A percentile compares a stretch with the other conserved stretches of the same genome.
phyloP scores from a whole-genome alignment of 495 filamentous ascomycete genomes.

The Hypoxylon fragiforme region DNA sequence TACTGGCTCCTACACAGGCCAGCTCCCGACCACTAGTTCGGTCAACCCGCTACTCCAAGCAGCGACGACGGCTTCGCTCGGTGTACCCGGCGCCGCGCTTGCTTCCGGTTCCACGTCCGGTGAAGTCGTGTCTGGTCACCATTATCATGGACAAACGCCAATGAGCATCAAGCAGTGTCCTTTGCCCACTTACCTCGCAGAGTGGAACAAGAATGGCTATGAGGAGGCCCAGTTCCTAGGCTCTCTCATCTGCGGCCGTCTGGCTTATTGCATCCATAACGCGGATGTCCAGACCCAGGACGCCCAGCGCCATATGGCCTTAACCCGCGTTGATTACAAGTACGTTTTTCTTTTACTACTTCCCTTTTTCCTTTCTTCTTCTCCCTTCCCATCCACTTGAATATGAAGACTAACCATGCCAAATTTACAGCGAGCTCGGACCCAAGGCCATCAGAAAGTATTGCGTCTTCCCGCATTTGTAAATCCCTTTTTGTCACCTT shows the following conservation, averaged over 20 bases:
- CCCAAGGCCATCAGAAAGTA: constrained; percentile 44
- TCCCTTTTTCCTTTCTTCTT: neutral
- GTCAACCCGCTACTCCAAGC: constrained; percentile 93
- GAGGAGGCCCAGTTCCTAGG: constrained; percentile 82
- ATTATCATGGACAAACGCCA: constrained; percentile 87
- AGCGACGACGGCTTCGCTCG: constrained; percentile 73
- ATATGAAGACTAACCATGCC: constrained; percentile 19
- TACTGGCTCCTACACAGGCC: constrained; percentile 61
- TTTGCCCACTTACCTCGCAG: constrained; percentile 85
- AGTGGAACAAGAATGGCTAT: constrained; percentile 86
- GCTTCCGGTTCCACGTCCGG: constrained; percentile 45
- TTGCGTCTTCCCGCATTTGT: neutral
- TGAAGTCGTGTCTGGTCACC: constrained; percentile 46
- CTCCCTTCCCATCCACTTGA: neutral
- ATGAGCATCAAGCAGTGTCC: constrained; percentile 78
- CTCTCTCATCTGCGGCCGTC: constrained; percentile 74
- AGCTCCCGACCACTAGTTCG: constrained; percentile 52
- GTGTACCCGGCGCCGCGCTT: constrained; percentile 49
- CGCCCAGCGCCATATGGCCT: constrained; percentile 47
- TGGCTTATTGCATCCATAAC: constrained; percentile 64
- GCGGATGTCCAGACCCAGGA: constrained; percentile 46
- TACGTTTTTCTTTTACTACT: constrained; percentile 39
- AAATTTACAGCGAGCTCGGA: constrained; percentile 42
- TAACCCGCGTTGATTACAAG: constrained; percentile 54
- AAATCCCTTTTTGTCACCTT: too few species aligned